These are phyloP conservation scores for Phytophthora idaei DNA, from an alignment of 352 stramenopile genomes.

Conservation along the genomic window DNA sequence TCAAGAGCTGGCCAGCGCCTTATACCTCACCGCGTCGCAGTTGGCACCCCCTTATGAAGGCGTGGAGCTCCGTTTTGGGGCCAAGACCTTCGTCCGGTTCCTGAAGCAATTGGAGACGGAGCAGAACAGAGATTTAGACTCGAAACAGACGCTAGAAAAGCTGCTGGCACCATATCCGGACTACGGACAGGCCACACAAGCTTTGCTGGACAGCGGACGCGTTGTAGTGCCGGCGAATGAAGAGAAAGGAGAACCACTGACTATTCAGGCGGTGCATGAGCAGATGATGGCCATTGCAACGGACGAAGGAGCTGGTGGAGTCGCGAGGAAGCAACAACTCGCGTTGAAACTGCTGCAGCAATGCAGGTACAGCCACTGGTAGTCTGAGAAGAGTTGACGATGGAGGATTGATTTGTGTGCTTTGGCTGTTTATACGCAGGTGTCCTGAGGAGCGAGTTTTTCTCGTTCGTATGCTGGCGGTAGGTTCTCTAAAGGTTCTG, in stretches of 20 bases:
- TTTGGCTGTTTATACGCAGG: conserved; percentile 24
- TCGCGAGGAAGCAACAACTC: conserved; percentile 64
- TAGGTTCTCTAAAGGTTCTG: conserved; percentile 30
- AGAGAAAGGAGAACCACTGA: conserved; percentile 29
- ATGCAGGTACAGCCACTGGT: conserved; percentile 36
- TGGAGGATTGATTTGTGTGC: background rate
- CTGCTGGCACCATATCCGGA: conserved; percentile 53
- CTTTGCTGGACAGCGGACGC: conserved; percentile 44
- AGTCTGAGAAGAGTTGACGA: background rate
- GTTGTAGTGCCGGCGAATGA: conserved; percentile 24
- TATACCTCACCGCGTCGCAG: conserved; percentile 77
- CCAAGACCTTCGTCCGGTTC: conserved; percentile 66
- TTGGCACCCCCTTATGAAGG: conserved; percentile 72
- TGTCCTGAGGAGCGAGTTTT: conserved; percentile 63
- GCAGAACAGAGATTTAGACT: conserved; percentile 8
- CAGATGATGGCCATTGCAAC: conserved; percentile 59
- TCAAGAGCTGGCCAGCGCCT: conserved; percentile 48
- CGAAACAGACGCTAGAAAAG: conserved; percentile 31
- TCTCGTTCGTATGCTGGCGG: conserved; percentile 75
- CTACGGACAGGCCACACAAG: conserved; percentile 57
- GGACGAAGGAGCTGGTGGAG: conserved; percentile 62
- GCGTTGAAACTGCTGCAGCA: conserved; percentile 62
- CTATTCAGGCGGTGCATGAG: conserved; percentile 57
- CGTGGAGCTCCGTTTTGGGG: conserved; percentile 74
- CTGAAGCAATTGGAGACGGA: conserved; percentile 46